A percentile compares a stretch with the other conserved stretches of the same genome.
phyloP scores from a whole-genome alignment of 2,329 filamentous ascomycete species.

The Microascus cirrosus region DNA sequence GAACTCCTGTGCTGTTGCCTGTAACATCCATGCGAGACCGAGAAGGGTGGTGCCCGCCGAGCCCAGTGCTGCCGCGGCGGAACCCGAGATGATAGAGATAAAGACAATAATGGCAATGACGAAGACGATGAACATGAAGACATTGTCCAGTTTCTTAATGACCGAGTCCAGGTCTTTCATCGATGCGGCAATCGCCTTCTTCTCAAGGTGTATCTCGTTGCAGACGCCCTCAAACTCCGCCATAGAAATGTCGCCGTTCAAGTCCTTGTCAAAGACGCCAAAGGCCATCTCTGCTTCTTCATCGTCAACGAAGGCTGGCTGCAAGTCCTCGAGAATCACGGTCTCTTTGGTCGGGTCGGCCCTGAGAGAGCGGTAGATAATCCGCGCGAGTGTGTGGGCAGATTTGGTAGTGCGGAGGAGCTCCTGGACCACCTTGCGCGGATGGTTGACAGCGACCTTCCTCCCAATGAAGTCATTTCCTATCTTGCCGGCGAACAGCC shows the following conservation, averaged over 20 bases:
- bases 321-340: conserved; percentile 67
- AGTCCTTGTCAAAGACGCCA: conserved; percentile 86
- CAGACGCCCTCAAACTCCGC: conserved; percentile 88
- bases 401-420: conserved; percentile 62
- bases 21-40: conserved; percentile 85
- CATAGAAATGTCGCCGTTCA: conserved; percentile 94
- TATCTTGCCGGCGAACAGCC: conserved; percentile 73
- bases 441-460: conserved; percentile 60
- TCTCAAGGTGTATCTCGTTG: conserved; percentile 87
- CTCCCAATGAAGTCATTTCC: conserved; percentile 88
- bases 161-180: conserved; percentile 93
- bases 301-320: conserved; percentile 63
- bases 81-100: conserved; percentile 78
- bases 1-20: conserved; percentile 88
- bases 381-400: conserved; percentile 74
- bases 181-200: conserved; percentile 89
- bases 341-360: conserved; percentile 56
- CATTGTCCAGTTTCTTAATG: conserved; percentile 76
- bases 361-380: conserved; percentile 72
- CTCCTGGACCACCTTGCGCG: conserved; percentile 72
- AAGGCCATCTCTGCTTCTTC: conserved; percentile 89
- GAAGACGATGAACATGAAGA: conserved; percentile 77
- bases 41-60: conserved; percentile 82
- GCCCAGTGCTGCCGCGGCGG: conserved; percentile 81
- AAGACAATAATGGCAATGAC: conserved; percentile 78